Conservation (phyloP, 768 basidiomycete species). For the Kwoniella sp. region DNA sequence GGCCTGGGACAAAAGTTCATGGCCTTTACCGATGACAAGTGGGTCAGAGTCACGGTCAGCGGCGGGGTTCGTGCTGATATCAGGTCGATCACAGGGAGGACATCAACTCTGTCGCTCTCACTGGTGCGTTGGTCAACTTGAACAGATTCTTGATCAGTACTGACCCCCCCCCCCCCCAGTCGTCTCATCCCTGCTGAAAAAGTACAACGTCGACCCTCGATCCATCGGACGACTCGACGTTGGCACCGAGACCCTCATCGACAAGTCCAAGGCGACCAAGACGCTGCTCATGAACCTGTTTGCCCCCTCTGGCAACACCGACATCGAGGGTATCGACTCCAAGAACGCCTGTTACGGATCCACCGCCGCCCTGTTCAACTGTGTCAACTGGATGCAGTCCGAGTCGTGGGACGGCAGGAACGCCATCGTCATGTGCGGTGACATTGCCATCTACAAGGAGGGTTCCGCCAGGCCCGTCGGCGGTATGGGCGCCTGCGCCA, state of each 20-base stretch:
- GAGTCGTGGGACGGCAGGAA: constrained; percentile 96
- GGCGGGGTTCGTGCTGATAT: not conserved
- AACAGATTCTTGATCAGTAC: too few relatives aligned
- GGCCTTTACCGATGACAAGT: constrained; percentile 95
- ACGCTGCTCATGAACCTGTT: constrained; percentile 99
- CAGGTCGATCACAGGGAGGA: constrained; percentile 60
- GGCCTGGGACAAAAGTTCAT: constrained; percentile 96
- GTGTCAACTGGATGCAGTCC: constrained; percentile 95
- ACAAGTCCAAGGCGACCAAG: constrained; percentile 99
- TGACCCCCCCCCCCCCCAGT: constrained; percentile 54
- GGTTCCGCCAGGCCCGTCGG: constrained; percentile 91
- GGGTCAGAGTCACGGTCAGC: constrained; percentile 9
- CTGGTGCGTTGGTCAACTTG: constrained; percentile 66
- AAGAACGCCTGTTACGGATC: constrained; percentile 99
- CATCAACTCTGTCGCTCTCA: constrained; percentile 95
- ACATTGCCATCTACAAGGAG: constrained; percentile 97
- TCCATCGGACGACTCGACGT: constrained; percentile 97
- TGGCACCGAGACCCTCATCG: constrained; percentile 97
- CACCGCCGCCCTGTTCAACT: constrained; percentile 97
- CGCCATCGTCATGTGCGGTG: constrained; percentile 92
- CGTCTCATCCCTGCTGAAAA: constrained; percentile 81
- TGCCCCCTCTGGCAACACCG: constrained; percentile 81
- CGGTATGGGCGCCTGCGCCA: constrained; percentile 90
- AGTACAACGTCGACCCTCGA: constrained; percentile 91
- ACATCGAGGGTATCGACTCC: constrained; percentile 97